Conservation (phyloP, 2,329 filamentous ascomycete species). For the Aspergillus novoparasiticus region DNA sequence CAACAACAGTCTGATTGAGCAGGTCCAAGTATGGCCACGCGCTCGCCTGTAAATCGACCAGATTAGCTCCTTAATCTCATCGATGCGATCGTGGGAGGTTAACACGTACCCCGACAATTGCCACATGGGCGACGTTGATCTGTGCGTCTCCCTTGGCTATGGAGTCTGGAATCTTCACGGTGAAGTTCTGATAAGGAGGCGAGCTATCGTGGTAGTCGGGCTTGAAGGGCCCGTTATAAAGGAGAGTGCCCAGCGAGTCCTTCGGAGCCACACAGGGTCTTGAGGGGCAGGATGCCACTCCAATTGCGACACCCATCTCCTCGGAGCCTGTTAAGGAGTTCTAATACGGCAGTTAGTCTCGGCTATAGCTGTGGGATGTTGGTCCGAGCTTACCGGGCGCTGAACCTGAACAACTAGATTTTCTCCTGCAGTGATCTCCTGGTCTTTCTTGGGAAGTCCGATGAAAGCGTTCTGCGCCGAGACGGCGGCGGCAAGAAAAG, state of each 20-base stretch:
- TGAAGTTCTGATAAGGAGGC: constrained; percentile 36
- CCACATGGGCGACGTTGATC: constrained; percentile 32
- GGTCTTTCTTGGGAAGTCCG: constrained; percentile 24
- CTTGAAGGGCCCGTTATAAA: constrained; percentile 33
- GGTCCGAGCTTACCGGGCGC: constrained; percentile 25
- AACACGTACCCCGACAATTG: constrained; percentile 31
- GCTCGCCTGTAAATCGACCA: constrained; percentile 21
- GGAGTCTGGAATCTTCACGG: constrained; percentile 26
- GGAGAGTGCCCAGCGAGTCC: constrained; percentile 25
- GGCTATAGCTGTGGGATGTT: neutral
- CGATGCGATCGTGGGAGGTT: neutral
- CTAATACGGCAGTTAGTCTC: constrained; percentile 12
- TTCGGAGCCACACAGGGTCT: constrained; percentile 21
- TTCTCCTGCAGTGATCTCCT: constrained; percentile 22
- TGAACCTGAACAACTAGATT: constrained; percentile 32
- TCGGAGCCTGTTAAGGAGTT: constrained; percentile 29
- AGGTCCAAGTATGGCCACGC: constrained; percentile 26
- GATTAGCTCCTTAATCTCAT: constrained; percentile 2
- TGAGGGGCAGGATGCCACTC: constrained; percentile 28
- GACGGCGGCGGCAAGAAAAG: constrained; percentile 24
- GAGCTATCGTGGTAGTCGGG: constrained; percentile 29
- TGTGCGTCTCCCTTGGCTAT: constrained; percentile 20
- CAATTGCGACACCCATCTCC: constrained; percentile 34
- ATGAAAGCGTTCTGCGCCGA: constrained; percentile 32
- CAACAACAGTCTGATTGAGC: constrained; percentile 27